phyloP scores from a whole-genome alignment of 1,284 basidiomycete species.

The Rhizoctonia solani region DNA sequence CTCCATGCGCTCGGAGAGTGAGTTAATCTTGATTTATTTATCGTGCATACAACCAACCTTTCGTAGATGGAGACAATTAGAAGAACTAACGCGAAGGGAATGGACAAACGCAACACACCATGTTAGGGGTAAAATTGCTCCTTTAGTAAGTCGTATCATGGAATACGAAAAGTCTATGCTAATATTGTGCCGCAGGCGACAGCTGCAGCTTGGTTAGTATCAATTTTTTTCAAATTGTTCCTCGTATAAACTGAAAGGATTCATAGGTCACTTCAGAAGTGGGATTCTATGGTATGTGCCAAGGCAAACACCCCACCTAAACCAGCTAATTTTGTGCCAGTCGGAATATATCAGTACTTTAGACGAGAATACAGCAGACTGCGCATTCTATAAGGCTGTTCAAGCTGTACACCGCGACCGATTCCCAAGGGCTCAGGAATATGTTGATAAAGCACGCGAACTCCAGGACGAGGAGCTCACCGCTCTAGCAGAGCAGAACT shows the following conservation, averaged over 20 bases:
- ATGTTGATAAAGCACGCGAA: slow-evolving; percentile 95
- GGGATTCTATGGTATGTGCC: slow-evolving; percentile 59
- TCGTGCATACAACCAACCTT: slow-evolving; percentile 97
- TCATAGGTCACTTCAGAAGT: slow-evolving; percentile 51
- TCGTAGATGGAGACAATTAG: slow-evolving; percentile 80
- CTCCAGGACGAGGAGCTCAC: slow-evolving; percentile 90
- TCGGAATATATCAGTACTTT: slow-evolving; percentile 59
- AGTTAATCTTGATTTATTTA: slow-evolving; percentile 39
- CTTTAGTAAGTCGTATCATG: too few relatives aligned
- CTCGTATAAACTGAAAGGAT: slow-evolving; percentile 39
- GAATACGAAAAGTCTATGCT: too few relatives aligned
- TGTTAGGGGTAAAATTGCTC: slow-evolving; percentile 90
- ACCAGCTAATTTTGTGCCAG: neutral
- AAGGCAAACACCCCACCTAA: neutral
- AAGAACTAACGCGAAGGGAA: slow-evolving; percentile 58
- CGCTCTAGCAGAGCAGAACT: slow-evolving; percentile 92
- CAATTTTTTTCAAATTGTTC: slow-evolving; percentile 76
- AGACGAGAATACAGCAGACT: slow-evolving; percentile 60
- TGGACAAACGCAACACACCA: slow-evolving; percentile 87
- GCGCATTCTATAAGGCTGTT: slow-evolving; percentile 63
- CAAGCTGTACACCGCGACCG: slow-evolving; percentile 93
- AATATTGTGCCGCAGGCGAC: slow-evolving; percentile 92
- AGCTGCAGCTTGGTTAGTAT: slow-evolving; percentile 95
- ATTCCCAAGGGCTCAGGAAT: slow-evolving; percentile 85
- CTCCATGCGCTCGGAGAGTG: slow-evolving; percentile 38